phyloP scores from a whole-genome alignment of 208 protist genomes.

The Porcisia hertigi region DNA sequence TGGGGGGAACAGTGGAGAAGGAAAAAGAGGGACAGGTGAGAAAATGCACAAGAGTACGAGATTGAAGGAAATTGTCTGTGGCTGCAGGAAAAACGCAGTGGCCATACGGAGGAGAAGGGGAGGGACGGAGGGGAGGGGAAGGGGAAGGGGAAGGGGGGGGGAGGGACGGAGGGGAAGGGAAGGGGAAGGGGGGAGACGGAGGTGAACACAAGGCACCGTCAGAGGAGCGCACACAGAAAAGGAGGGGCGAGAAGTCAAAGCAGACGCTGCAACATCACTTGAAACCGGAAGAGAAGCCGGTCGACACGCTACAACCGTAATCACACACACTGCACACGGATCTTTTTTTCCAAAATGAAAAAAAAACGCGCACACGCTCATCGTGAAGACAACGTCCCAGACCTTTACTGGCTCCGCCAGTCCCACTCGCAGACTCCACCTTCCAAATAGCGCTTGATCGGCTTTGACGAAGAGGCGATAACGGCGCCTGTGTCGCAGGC shows the following conservation, averaged over 20 bases:
- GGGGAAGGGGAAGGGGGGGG: neutral
- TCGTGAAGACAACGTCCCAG: neutral
- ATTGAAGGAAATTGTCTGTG: no score
- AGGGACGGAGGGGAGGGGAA: neutral
- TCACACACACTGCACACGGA: neutral
- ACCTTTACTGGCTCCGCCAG: slow-evolving; percentile 32
- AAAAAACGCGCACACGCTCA: neutral
- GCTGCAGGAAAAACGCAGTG: no score
- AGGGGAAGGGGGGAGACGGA: neutral
- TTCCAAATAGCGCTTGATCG: slow-evolving; percentile 41
- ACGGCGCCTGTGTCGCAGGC: neutral
- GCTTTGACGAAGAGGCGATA: slow-evolving; percentile 11
- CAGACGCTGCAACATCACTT: neutral
- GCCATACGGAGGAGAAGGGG: no score
- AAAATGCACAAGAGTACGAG: no score
- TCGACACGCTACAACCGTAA: neutral
- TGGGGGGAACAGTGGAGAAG: no score
- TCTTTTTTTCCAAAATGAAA: neutral
- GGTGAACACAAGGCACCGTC: neutral
- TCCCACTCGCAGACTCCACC: slow-evolving; percentile 58
- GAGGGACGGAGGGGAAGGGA: neutral
- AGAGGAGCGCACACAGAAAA: neutral
- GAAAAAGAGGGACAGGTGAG: no score
- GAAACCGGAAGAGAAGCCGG: neutral
- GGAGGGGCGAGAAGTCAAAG: neutral